These are phyloP conservation scores for Strobilomyces dryophilus DNA, from an alignment of 768 basidiomycete species.

Conservation along the genomic window DNA sequence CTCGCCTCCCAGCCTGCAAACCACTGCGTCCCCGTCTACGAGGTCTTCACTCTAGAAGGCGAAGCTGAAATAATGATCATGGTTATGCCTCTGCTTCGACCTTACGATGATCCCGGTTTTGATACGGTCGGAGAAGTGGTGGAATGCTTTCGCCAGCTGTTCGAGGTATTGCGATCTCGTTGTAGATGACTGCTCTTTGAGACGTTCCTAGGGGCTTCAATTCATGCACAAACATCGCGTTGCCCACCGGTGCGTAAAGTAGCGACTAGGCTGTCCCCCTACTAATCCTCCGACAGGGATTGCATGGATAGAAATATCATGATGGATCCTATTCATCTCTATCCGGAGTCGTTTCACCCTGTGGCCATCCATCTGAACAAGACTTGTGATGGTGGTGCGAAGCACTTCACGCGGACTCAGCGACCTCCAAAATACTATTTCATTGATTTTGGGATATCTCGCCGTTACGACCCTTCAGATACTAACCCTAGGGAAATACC, in stretches of 20 bases:
- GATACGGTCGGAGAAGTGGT: constrained; percentile 31
- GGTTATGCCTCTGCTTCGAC: constrained; percentile 4
- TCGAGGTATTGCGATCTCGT: constrained; percentile 24
- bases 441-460: constrained; percentile 35
- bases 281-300: constrained; percentile 16
- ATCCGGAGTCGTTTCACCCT: constrained; percentile 28
- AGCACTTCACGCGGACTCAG: constrained; percentile 28
- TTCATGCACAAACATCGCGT: constrained; percentile 26
- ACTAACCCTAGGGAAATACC: constrained; percentile 26
- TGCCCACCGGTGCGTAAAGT: constrained; percentile 9
- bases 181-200: not conserved
- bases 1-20: constrained; percentile 18
- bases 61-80: not conserved
- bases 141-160: constrained; percentile 30
- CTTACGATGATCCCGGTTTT: constrained; percentile 16
- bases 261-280: not conserved
- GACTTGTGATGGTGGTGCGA: constrained; percentile 17
- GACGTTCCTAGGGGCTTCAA: not conserved
- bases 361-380: constrained; percentile 4
- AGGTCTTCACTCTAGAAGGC: constrained; percentile 14
- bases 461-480: constrained; percentile 26
- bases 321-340: constrained; percentile 25
- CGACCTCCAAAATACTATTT: constrained; percentile 16
- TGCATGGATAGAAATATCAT: constrained; percentile 31
- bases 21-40: constrained; percentile 33